Evolutionary conservation across 768 basidiomycete genomes (phyloP).

Genomic region (Lentinula boryana): DNA sequence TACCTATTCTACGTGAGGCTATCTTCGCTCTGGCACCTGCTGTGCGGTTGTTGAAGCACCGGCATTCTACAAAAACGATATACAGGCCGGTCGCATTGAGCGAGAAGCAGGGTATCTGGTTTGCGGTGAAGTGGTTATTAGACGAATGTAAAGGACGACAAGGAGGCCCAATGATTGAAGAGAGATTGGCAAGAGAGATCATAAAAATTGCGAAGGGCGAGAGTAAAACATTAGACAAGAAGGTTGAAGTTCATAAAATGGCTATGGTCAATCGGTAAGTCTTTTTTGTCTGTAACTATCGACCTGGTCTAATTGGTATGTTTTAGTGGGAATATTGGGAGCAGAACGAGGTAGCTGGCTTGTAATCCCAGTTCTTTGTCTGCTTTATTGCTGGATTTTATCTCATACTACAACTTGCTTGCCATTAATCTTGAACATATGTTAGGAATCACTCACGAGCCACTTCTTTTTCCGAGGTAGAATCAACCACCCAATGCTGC

Average conservation of each 20-base stretch:
- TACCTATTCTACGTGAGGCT: constrained; percentile 75
- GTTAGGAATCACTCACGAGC: too few species aligned
- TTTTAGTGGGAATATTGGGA: background rate
- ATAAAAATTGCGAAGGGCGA: constrained; percentile 63
- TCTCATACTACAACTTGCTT: background rate
- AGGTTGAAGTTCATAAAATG: constrained; percentile 55
- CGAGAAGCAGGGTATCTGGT: constrained; percentile 73
- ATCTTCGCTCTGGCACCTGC: constrained; percentile 65
- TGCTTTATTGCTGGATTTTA: background rate
- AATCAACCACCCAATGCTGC: background rate
- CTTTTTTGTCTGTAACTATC: background rate
- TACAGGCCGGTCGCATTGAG: constrained; percentile 65
- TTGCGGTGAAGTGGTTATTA: constrained; percentile 68
- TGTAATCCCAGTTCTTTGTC: background rate
- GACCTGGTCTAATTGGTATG: constrained; percentile 2
- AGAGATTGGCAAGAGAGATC: constrained; percentile 75
- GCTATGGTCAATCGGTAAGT: constrained; percentile 78
- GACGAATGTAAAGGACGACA: constrained; percentile 50
- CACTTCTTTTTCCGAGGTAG: too few species aligned
- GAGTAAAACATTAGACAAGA: constrained; percentile 52
- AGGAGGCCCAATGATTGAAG: constrained; percentile 49
- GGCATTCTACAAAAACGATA: constrained; percentile 59
- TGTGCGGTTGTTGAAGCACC: constrained; percentile 53
- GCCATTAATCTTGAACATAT: too few species aligned
- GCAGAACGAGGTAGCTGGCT: background rate